Evolutionary conservation across 148 eudicot species (phyloP), one percentile per base, ranked within the genome.

Genomic region (Cornus controversa): DNA sequence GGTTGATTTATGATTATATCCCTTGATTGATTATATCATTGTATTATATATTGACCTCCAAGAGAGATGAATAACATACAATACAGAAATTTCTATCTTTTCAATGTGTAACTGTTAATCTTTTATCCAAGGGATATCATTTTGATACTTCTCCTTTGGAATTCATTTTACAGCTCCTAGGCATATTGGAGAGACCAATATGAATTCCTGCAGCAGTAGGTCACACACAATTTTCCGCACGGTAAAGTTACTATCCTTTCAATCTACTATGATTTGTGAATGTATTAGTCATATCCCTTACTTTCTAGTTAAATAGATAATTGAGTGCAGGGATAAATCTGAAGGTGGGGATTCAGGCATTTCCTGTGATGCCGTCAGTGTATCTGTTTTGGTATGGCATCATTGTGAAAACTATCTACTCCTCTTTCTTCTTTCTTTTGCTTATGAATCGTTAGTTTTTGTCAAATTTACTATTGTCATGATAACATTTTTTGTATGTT

Each of bases 141-240:
- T 62, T 27, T 10, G n/a, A 16, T 11, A 27, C 1, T 69, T 47
- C 26, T 72, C 75, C 81, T 70, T 66, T 60, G 36, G 71, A 64
- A 64, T 72, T 25, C 42, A 26, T 40, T 74, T 76, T 81, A 86
- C 92, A 96, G 98, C 93, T 79, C 94, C 90, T 82, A 91, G 99
- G 36, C 99, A 93, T 82, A 89, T 92, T 79, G 99, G 98, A 73
- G 99, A 96, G 85, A 96, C 99, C 66, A 96, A 96, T 87, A 96
- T 96, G 99, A 96, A 96, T 66, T 63, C 89, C 53, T 91, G 93
- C 80, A 96, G 99, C 72, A 96, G 98, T 69, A 86, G 99, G 78
- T 96, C 99, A 71, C 99, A 96, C 79, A 93, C 99, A 77, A 93
- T 96, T 79, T 96, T 96, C 69, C 97, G 99, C 77, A 96, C 93